phyloP scores from a whole-genome alignment of 2,329 filamentous ascomycete species.

The Hypoxylon sp. region DNA sequence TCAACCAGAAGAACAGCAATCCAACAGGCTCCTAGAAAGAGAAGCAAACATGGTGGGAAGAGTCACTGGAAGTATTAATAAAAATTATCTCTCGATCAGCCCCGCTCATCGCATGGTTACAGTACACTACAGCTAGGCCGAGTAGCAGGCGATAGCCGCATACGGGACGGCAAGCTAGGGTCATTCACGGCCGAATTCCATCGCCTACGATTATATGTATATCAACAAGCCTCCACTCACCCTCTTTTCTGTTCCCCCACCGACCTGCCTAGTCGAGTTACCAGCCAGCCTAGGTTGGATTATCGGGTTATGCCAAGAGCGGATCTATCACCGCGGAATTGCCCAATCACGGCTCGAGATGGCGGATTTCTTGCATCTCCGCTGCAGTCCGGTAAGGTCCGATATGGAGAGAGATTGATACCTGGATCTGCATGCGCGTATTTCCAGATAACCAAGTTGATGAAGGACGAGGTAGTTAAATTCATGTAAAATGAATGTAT shows the following conservation, averaged over 20 bases:
- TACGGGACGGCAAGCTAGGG: conserved; percentile 27
- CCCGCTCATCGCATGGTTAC: conserved; percentile 37
- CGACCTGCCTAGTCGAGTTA: conserved; percentile 41
- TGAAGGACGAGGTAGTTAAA: conserved; percentile 9
- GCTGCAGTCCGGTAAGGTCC: conserved; percentile 33
- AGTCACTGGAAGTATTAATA: conserved; percentile 28
- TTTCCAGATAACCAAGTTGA: conserved; percentile 8
- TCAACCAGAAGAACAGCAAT: conserved; percentile 18
- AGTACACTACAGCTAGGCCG: conserved; percentile 19
- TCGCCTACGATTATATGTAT: conserved; percentile 4
- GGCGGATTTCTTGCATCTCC: conserved; percentile 44
- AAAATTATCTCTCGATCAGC: conserved; percentile 22
- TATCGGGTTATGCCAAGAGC: conserved; percentile 27
- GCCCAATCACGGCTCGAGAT: conserved; percentile 30
- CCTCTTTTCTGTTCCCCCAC: conserved; percentile 5
- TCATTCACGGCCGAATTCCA: conserved; percentile 12
- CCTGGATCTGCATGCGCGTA: conserved; percentile 4
- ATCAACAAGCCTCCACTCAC: conserved; percentile 18
- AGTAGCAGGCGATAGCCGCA: conserved; percentile 32
- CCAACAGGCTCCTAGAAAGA: conserved; percentile 13
- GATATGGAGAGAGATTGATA: conserved; percentile 1
- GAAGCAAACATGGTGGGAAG: conserved; percentile 18
- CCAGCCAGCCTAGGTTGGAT: conserved; percentile 20
- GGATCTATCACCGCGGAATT: conserved; percentile 31
- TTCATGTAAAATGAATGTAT: not conserved